Percentiles rank a stretch among this genome's conserved stretches.
phyloP scores from a whole-genome alignment of 139 green algal species.

The Mesotaenium endlicherianum region DNA sequence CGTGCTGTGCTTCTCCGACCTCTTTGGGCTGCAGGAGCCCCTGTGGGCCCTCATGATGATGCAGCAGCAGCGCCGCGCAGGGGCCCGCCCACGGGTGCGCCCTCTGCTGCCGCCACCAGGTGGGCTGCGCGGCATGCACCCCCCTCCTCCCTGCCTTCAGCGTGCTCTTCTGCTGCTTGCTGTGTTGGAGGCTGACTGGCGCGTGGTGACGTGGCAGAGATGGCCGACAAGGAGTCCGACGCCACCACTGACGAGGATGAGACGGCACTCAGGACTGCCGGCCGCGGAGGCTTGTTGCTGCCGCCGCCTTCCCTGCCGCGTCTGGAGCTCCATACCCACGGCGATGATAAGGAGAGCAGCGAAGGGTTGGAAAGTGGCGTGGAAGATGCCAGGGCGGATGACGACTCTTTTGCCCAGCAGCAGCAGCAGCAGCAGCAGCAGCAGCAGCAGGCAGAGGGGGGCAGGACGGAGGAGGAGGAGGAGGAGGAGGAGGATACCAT shows the following conservation, averaged over 20 bases:
- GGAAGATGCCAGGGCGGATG: not conserved
- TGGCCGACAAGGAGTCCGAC: not conserved
- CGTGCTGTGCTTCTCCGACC: slow-evolving; percentile 30
- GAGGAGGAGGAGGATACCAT: not conserved
- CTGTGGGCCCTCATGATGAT: slow-evolving; percentile 18
- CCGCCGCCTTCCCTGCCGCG: no score
- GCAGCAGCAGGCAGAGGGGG: not conserved
- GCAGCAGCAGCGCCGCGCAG: no score
- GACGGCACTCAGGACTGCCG: no score
- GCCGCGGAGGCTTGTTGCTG: no score
- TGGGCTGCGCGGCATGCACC: no score
- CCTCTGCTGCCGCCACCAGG: not conserved
- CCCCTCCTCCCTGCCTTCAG: no score
- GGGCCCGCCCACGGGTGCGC: not conserved
- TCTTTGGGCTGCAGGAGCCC: slow-evolving; percentile 34
- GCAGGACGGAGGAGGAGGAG: slow-evolving; percentile 2
- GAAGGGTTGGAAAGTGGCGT: not conserved
- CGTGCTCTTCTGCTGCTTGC: not conserved
- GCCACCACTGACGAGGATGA: not conserved
- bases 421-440: not conserved
- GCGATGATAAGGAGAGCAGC: not conserved
- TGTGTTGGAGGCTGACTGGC: no score
- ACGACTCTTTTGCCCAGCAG: no score
- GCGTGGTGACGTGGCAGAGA: not conserved
- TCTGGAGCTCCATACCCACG: no score